These are phyloP conservation scores for Candida vaughaniae DNA, from an alignment of 805 yeast genomes.

Conservation along the genomic window DNA sequence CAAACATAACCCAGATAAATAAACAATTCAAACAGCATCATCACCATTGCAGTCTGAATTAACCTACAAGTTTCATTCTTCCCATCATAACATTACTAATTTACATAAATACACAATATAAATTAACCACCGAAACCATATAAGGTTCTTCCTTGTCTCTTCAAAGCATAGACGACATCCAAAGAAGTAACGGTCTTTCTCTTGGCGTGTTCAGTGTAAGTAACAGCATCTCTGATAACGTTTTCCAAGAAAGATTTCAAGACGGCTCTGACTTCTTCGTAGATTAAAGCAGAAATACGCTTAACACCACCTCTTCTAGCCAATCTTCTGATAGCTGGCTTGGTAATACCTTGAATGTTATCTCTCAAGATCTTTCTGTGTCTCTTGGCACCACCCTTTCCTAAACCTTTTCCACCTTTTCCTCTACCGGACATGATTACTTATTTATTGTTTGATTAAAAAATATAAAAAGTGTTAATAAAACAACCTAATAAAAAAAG, in stretches of 20 bases:
- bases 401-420: conserved; percentile 99
- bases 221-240: conserved; percentile 98
- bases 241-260: conserved; percentile 93
- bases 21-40: background rate
- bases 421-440: conserved; percentile 94
- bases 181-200: conserved; percentile 99
- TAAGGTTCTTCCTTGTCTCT: conserved; percentile 99
- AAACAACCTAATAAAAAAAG: conserved; percentile 1
- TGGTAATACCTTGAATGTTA: conserved; percentile 99
- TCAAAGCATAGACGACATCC: conserved; percentile 98
- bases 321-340: conserved; percentile 99
- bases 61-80: no score
- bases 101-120: conserved; percentile 11
- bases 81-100: conserved; percentile 11
- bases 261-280: conserved; percentile 98
- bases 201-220: conserved; percentile 99
- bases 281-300: conserved; percentile 98
- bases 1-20: background rate
- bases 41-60: background rate
- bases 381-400: conserved; percentile 99
- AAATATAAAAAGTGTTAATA: background rate
- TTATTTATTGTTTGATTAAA: conserved; percentile 7
- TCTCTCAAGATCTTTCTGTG: conserved; percentile 99
- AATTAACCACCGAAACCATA: conserved; percentile 99
- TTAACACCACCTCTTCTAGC: conserved; percentile 99